Base-by-base conservation (phyloP, 2,329 filamentous ascomycete genomes). In the Aspergillus latus region DNA sequence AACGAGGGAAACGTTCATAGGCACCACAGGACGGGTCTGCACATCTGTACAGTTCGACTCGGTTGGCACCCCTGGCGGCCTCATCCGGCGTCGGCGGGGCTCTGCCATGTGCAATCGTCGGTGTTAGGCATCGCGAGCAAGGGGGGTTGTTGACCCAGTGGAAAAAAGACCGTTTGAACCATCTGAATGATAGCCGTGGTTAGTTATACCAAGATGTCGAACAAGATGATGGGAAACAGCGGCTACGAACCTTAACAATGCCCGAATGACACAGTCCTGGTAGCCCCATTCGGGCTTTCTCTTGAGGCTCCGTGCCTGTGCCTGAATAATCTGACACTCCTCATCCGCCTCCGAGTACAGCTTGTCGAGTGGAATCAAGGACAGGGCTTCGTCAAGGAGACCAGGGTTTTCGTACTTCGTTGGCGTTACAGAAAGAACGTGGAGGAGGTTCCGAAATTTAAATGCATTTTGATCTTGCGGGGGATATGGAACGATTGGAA, bases 381-480 rank as follows among this genome's bases (percentile, higher is more conserved):
- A 85, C 15, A 99, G 78, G 4, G 93, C 94, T 73, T 97, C 93
- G 71, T 99, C 94, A 51, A 99, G 79, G 9, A 97, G 78, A 36
- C 94, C 94, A 0, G 94, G 93, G 73, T 99, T 97, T 75, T 99
- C 94, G 78, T 96, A 99, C 72, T 93, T 94, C 16, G 88, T 89
- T 15, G 94, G 94, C 45, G 92, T 96, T 57, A 89, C 82, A 13
- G 93, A 96, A 16, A 97, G 77, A 16, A 90, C 91, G 63, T 95
- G 84, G 44, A 97, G 82, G 59, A 95, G 83, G 74, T 88, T 96
- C 65, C 88, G 83, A 66, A 92, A 92, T 65, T 89, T 90, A 59
- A 89, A 81, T 0, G 88, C 89, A 16, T 83, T 80, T 54, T 82
- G 76, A 72, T 93, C 89, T 67, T 84, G 80, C 5, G 94, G 93